A percentile compares a stretch with the other conserved stretches of the same genome.
phyloP scores from a whole-genome alignment of 805 yeast species.

The Yarrowia sp. region DNA sequence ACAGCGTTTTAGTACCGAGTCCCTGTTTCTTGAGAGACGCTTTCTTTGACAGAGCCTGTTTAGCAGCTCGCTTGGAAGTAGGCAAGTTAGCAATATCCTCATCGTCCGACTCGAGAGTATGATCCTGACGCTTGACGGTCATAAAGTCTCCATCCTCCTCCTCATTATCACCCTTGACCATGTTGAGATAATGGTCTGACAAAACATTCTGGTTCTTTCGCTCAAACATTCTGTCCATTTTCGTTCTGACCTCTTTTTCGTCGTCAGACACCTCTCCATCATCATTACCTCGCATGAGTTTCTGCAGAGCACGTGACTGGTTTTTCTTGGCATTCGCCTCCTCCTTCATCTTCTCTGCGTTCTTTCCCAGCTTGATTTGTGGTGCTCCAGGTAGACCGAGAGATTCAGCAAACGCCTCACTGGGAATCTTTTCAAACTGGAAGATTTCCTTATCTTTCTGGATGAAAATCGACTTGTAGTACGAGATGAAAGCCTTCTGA shows the following conservation, averaged over 20 bases:
- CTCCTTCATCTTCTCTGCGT: constrained; percentile 41
- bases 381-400: constrained; percentile 97
- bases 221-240: constrained; percentile 93
- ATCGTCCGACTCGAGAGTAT: constrained; percentile 56
- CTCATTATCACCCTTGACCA: constrained; percentile 50
- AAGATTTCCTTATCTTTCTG: constrained; percentile 88
- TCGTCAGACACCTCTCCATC: constrained; percentile 52
- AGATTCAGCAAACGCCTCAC: constrained; percentile 81
- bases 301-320: constrained; percentile 66
- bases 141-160: constrained; percentile 69
- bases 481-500: constrained; percentile 93
- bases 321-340: constrained; percentile 70
- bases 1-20: constrained; percentile 71
- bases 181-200: constrained; percentile 79
- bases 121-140: constrained; percentile 74
- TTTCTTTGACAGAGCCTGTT: constrained; percentile 85
- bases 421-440: constrained; percentile 69
- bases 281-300: constrained; percentile 59
- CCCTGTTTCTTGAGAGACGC: constrained; percentile 59
- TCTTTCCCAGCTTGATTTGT: constrained; percentile 63
- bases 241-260: constrained; percentile 64
- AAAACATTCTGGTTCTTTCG: constrained; percentile 89
- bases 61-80: constrained; percentile 78
- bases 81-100: constrained; percentile 46
- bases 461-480: constrained; percentile 76